Percentiles rank a stretch among this genome's conserved stretches.
These are phyloP conservation scores for Conoideocrella luteorostrata DNA, from an alignment of 2,329 filamentous ascomycete genomes.

Conservation along the genomic window DNA sequence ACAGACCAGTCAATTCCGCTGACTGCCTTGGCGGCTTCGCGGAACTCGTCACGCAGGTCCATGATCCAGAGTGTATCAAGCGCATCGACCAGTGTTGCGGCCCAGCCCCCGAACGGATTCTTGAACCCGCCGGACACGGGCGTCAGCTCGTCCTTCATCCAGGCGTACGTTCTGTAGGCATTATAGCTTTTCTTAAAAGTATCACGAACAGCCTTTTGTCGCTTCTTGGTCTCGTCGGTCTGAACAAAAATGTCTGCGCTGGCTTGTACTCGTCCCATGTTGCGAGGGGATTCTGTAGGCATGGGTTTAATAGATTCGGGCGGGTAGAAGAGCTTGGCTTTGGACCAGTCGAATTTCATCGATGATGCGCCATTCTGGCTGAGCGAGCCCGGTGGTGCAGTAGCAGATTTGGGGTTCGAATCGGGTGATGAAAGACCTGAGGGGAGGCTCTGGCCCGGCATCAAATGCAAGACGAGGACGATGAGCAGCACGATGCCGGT, in stretches of 20 bases:
- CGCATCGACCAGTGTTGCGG: slow-evolving; percentile 53
- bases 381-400: not conserved
- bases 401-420: not conserved
- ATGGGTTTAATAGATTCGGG: slow-evolving; percentile 24
- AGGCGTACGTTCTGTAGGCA: slow-evolving; percentile 45
- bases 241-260: slow-evolving; percentile 15
- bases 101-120: slow-evolving; percentile 49
- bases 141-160: slow-evolving; percentile 46
- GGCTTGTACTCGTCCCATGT: slow-evolving; percentile 26
- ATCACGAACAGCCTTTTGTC: slow-evolving; percentile 32
- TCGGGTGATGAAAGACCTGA: slow-evolving; percentile 3
- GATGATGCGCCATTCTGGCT: slow-evolving; percentile 14
- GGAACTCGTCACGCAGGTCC: slow-evolving; percentile 51
- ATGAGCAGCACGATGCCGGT: slow-evolving; percentile 14
- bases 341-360: slow-evolving; percentile 25
- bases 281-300: slow-evolving; percentile 18
- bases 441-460: slow-evolving; percentile 9
- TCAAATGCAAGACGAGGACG: slow-evolving; percentile 17
- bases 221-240: slow-evolving; percentile 15
- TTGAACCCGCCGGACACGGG: slow-evolving; percentile 40
- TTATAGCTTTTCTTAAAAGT: slow-evolving; percentile 40
- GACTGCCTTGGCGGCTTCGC: slow-evolving; percentile 43
- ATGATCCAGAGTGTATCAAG: slow-evolving; percentile 60
- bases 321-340: slow-evolving; percentile 20
- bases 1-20: slow-evolving; percentile 45